Evolutionary conservation across 2,329 filamentous ascomycete species (phyloP), one percentile per base, ranked within the genome.

Genomic region (Pseudogymnoascus sp.): DNA sequence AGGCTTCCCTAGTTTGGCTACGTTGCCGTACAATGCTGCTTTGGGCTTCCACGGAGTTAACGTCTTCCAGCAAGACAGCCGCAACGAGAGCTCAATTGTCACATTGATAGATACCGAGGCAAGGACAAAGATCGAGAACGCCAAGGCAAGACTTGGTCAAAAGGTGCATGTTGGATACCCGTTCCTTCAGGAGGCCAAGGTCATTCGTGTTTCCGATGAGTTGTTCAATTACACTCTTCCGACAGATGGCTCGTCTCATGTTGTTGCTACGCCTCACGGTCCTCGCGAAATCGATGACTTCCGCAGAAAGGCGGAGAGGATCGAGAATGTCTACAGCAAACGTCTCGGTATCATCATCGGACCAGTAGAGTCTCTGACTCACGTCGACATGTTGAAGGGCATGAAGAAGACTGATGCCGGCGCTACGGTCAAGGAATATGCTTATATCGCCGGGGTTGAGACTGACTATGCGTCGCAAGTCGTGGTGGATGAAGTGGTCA

Each of bases 31-130:
- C 74, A 87, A 86, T 65, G 95, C 91, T 1, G 83, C 86, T 64
- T 80, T 97, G 59, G 90, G 87, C 8, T 96, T 92, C 75, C 90
- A 96, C 68, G 92, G 92, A 2, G 90, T 99, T 66, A 95, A 88
- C 67, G 91, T 99, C 35, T 99, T 99, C 79, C 92, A 96, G 73
- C 87, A 93, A 69, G 95, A 97, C 69, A 97, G 93, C 74, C 88
- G 91, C 60, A 97, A 97, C 72, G 93, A 97, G 75, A 99, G 93
- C 75, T 93, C 97, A 86, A 85, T 97, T 23, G 83, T 97, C 64
- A 96, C 91, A 1, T 80, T 99, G 60, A 82, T 87, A 33, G 88
- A 91, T 38, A 85, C 90, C 0, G 91, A 93, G 67, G 77, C 79
- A 64, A 86, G 88, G 36, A 87, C 88, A 59, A 89, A 84, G 67